Evolutionary conservation across 345 rosid genomes (phyloP), one percentile per base, ranked within the genome.

Genomic region (Salix exigua): DNA sequence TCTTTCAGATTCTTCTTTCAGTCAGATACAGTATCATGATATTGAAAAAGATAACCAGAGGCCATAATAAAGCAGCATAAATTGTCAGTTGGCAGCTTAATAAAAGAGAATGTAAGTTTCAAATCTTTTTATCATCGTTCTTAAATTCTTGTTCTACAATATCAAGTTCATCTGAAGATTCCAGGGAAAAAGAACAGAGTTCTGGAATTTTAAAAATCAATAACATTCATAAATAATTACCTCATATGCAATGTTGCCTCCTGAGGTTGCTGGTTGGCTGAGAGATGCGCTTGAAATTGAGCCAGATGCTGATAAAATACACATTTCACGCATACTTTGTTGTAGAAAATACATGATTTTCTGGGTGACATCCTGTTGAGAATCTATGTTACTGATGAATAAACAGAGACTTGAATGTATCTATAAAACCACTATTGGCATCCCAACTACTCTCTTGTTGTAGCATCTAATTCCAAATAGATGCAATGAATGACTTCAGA

Each of bases 241-340:
- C 98, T 92, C 92, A 71, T 89, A 96, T 35, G 94, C 84, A 72
- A 89, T 87, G 82, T 67, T 89, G 80, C 93, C 93, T 66, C 97
- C 97, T 64, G 98, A 88, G 66, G 90, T 83, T 64, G 91, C 93
- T 46, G 91, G 90, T 84, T 96, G 97, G 75, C 90, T 86, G 71
- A 96, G 89, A 62, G 96, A 86, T 73, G 88, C 98, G 77, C 83
- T 91, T 70, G 93, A 89, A 76, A 96, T 85, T 66, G 94, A 68
- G 79, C 99, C 97, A 70, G 93, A 89, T 63, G 97, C 99, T 81
- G 99, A 96, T 46, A 96, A 82, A 74, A 96, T 77, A 75, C 98
- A 96, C 72, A 91, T 71, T 73, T 96, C 96, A 37, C 90, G 91
- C 82, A 88, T 91, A 83, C 90, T 88, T 85, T 91, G 93, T 86